phyloP scores from a whole-genome alignment of 306 rosid species.

The Neltuma alba region DNA sequence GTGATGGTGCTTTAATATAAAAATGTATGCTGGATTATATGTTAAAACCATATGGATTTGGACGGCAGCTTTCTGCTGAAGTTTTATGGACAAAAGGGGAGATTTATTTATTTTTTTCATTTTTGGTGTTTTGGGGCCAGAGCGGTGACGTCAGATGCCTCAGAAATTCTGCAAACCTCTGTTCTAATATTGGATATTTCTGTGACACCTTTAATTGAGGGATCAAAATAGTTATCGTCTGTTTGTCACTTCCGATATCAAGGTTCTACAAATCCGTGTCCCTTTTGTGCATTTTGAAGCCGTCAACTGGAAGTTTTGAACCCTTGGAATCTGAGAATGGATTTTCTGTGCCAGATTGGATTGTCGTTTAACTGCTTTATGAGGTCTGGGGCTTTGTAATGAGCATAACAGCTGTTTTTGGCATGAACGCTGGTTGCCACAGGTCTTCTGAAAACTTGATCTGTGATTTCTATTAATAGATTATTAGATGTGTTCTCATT shows the following conservation, averaged over 20 bases:
- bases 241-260: constrained; percentile 10
- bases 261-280: not conserved
- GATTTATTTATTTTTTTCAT: no score
- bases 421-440: not conserved
- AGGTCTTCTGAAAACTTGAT: constrained; percentile 24
- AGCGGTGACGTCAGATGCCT: not conserved
- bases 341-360: constrained; percentile 5
- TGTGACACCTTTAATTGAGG: constrained; percentile 2
- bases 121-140: not conserved
- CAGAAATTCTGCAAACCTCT: not conserved
- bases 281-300: not conserved
- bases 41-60: constrained; percentile 18
- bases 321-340: constrained; percentile 14
- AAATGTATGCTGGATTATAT: constrained; percentile 20
- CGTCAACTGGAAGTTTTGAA: not conserved
- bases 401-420: constrained; percentile 20
- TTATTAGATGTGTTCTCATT: not conserved
- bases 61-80: not conserved
- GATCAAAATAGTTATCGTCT: not conserved
- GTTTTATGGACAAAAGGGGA: not conserved
- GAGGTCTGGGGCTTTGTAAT: not conserved
- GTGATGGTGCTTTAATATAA: constrained; percentile 10
- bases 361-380: constrained; percentile 11
- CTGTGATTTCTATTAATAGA: constrained; percentile 1
- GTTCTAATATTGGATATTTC: constrained; percentile 8